A percentile compares a stretch with the other conserved stretches of the same genome.
Evolutionary conservation across 805 yeast genomes (phyloP).

Genomic region (Pichia paraexigua): DNA sequence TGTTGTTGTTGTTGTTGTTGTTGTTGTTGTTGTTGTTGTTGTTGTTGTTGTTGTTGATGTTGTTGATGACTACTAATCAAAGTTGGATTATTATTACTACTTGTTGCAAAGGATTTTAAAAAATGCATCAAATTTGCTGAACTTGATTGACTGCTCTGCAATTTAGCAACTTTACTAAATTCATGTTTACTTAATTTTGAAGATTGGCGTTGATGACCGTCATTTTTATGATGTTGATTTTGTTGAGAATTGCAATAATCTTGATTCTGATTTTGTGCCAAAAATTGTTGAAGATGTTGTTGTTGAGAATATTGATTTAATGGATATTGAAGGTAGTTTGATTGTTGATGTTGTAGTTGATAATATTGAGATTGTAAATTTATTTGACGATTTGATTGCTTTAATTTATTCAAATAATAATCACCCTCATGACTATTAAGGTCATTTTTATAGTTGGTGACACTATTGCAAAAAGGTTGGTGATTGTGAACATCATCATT

Average conservation of each 20-base stretch:
- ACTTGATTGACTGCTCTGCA: background rate
- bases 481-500: background rate
- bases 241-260: background rate
- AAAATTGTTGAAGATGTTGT: background rate
- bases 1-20: too few relatives aligned
- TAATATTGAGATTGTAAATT: background rate
- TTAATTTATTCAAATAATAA: background rate
- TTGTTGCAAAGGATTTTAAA: background rate
- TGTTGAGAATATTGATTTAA: background rate
- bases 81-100: background rate
- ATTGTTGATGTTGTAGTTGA: background rate
- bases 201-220: background rate
- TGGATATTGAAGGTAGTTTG: background rate
- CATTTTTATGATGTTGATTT: background rate
- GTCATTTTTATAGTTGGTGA: background rate
- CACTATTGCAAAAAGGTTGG: background rate
- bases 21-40: too few relatives aligned
- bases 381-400: background rate
- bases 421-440: background rate
- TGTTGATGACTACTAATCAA: background rate
- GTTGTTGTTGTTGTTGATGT: background rate
- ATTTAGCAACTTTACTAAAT: background rate
- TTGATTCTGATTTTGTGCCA: background rate
- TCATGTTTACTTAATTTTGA: background rate
- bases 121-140: background rate